Conservation (phyloP, 352 stramenopile species). For the Pythium grandisporangium region DNA sequence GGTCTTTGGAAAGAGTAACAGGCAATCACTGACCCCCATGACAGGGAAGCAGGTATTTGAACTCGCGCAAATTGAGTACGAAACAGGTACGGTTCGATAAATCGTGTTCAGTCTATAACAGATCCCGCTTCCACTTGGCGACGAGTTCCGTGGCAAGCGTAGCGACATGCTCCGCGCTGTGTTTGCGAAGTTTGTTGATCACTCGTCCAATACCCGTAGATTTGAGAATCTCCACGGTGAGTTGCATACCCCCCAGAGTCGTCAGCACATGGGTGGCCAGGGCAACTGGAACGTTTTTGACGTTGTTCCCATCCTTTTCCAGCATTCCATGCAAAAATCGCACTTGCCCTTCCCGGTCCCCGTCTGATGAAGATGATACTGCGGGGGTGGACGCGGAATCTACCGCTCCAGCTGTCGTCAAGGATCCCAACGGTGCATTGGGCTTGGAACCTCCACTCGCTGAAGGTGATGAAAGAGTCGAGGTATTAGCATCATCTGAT, state of each 20-base stretch:
- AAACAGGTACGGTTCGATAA: too few species aligned
- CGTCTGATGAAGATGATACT: constrained; percentile 9
- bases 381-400: neutral
- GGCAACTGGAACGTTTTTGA: constrained; percentile 62
- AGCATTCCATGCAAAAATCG: constrained; percentile 64
- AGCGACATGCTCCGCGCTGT: constrained; percentile 45
- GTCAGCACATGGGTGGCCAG: constrained; percentile 63
- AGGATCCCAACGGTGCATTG: neutral
- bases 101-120: constrained; percentile 57
- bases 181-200: constrained; percentile 86
- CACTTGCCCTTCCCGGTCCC: constrained; percentile 58
- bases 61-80: too few species aligned
- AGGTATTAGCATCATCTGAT: too few species aligned
- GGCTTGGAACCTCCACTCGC: too few species aligned
- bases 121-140: constrained; percentile 80
- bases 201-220: constrained; percentile 65
- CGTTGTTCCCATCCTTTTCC: constrained; percentile 52
- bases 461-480: too few species aligned
- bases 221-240: constrained; percentile 83
- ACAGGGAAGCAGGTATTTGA: too few species aligned
- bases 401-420: too few species aligned
- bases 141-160: constrained; percentile 61
- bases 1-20: too few species aligned
- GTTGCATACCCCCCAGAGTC: constrained; percentile 49
- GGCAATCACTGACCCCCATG: too few species aligned